Conservation (phyloP, 208 protist genomes). For the Porcisia hertigi region DNA sequence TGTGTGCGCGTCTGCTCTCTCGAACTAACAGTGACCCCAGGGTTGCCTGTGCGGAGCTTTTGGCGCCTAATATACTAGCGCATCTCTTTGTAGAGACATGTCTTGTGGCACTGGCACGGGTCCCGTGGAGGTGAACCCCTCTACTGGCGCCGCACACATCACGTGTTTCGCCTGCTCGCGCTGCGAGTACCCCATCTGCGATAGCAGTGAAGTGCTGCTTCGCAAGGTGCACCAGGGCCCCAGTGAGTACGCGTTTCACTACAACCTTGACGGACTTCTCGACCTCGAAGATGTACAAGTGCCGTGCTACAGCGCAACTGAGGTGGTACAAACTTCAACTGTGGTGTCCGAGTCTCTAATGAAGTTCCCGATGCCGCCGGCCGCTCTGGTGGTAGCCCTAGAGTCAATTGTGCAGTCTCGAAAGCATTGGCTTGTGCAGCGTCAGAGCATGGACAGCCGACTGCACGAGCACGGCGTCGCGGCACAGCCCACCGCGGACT, state of each 20-base stretch:
- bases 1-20: not conserved
- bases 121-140: not conserved
- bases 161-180: constrained; percentile 78
- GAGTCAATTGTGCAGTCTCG: constrained; percentile 66
- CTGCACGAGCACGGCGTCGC: constrained; percentile 18
- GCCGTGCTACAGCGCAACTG: constrained; percentile 81
- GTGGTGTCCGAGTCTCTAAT: constrained; percentile 66
- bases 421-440: constrained; percentile 37
- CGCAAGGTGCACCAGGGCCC: constrained; percentile 40
- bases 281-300: constrained; percentile 58
- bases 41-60: not conserved
- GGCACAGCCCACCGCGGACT: not conserved
- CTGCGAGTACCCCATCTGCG: constrained; percentile 82
- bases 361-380: constrained; percentile 49
- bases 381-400: constrained; percentile 53
- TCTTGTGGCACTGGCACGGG: not conserved
- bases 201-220: constrained; percentile 47
- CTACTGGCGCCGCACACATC: constrained; percentile 7
- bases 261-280: constrained; percentile 77
- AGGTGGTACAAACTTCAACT: constrained; percentile 51
- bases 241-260: constrained; percentile 69
- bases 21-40: not conserved
- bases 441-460: constrained; percentile 13
- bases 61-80: not conserved
- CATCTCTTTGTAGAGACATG: not conserved